A percentile compares a stretch with the other conserved stretches of the same genome.
Conservation (phyloP, 179 eudicot species). For the Heliamphora pulchella region DNA sequence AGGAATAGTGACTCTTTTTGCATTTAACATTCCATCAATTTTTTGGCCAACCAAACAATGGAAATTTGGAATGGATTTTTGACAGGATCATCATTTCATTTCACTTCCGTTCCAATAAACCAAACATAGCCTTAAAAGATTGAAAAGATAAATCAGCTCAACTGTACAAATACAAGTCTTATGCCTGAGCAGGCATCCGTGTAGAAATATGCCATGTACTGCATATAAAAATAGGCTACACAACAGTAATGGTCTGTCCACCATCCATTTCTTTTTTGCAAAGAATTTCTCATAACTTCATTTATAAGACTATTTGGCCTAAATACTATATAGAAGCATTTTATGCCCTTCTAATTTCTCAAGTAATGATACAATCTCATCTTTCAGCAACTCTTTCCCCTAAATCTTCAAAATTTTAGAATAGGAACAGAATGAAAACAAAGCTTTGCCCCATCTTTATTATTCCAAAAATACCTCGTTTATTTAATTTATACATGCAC, state of each 20-base stretch:
- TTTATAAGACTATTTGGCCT: background rate
- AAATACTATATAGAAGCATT: background rate
- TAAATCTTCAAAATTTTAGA: background rate
- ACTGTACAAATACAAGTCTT: background rate
- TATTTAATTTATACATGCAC: background rate
- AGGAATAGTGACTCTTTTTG: no score
- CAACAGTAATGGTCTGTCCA: background rate
- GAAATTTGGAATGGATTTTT: no score
- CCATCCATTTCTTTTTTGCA: background rate
- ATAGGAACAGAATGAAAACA: background rate
- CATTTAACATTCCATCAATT: no score
- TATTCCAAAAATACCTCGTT: background rate
- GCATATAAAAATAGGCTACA: background rate
- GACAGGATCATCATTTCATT: no score
- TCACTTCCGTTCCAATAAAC: no score
- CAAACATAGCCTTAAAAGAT: background rate
- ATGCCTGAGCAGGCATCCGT: background rate
- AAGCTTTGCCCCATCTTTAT: background rate
- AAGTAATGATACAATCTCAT: background rate
- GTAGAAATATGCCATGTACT: background rate
- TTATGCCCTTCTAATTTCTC: background rate
- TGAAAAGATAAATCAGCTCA: constrained; percentile 9
- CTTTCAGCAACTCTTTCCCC: constrained; percentile 3
- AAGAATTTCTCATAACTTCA: background rate
- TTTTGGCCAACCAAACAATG: no score